Conservation (phyloP, 257 asterid species). For the Penstemon newberryi region DNA sequence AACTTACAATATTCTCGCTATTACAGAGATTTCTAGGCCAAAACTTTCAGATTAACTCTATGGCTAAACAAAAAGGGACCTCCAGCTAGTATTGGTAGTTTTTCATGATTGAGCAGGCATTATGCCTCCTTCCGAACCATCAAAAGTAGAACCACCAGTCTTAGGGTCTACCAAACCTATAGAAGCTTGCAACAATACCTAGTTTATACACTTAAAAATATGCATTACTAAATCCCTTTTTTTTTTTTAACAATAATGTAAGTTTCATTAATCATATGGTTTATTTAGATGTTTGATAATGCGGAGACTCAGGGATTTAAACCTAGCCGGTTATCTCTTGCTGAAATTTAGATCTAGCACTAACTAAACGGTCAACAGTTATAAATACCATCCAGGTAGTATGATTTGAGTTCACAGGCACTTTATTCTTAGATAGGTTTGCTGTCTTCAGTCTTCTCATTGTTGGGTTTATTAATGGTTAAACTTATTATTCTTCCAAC, state of each 20-base stretch:
- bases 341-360: slow-evolving; percentile 1
- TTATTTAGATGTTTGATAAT: background rate
- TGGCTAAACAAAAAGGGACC: background rate
- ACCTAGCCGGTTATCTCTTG: background rate
- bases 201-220: background rate
- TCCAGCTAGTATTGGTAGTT: background rate
- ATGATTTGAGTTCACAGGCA: background rate
- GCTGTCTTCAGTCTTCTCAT: background rate
- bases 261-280: background rate
- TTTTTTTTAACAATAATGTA: background rate
- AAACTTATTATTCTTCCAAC: background rate
- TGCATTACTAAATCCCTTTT: background rate
- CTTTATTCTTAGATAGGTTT: background rate
- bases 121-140: too few relatives aligned
- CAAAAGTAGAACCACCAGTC: too few relatives aligned
- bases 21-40: background rate
- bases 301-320: background rate
- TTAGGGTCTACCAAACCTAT: too few relatives aligned
- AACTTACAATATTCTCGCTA: background rate
- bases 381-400: slow-evolving; percentile 8
- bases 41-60: background rate
- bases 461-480: background rate
- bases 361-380: slow-evolving; percentile 10
- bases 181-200: too few relatives aligned
- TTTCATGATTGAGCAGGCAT: too few relatives aligned